Percentiles rank a stretch among this genome's conserved stretches.
Conservation (phyloP, 805 yeast species). For the Allodekkera sacchari region DNA sequence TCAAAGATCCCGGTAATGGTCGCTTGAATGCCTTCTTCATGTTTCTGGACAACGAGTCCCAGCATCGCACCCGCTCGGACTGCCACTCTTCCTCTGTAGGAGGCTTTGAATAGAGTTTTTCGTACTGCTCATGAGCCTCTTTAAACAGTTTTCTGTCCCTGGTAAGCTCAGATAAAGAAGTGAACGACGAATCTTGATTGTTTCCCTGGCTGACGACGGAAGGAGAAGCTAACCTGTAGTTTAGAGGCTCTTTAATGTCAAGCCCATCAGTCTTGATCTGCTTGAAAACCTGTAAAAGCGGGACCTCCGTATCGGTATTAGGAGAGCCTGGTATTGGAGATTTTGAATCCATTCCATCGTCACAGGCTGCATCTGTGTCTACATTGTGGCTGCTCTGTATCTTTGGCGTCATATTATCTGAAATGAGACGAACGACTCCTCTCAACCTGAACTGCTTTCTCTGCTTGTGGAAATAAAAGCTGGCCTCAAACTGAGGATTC, state of each 20-base stretch:
- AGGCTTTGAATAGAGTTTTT: slow-evolving; percentile 14
- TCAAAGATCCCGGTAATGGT: slow-evolving; percentile 60
- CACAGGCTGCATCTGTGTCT: slow-evolving; percentile 2
- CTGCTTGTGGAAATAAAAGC: slow-evolving; percentile 57
- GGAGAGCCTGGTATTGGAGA: too few relatives aligned
- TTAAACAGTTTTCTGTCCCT: slow-evolving; percentile 1
- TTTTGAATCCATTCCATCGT: too few relatives aligned
- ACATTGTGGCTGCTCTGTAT: slow-evolving; percentile 4
- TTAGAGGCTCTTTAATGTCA: slow-evolving; percentile 8
- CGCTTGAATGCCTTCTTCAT: slow-evolving; percentile 61
- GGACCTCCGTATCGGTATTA: too few relatives aligned
- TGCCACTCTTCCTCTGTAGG: slow-evolving; percentile 62
- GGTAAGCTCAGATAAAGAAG: slow-evolving; percentile 10
- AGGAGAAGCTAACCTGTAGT: slow-evolving; percentile 14
- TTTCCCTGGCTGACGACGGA: slow-evolving; percentile 2
- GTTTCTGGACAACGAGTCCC: slow-evolving; percentile 51
- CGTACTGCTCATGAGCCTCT: slow-evolving; percentile 3
- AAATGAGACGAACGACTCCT: slow-evolving; percentile 50
- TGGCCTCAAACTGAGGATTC: slow-evolving; percentile 61
- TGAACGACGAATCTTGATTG: slow-evolving; percentile 8
- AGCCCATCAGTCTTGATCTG: too few relatives aligned
- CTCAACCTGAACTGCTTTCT: slow-evolving; percentile 66
- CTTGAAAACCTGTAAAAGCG: slow-evolving; percentile 1
- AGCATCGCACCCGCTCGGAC: slow-evolving; percentile 52
- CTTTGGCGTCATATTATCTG: slow-evolving; percentile 18